Conservation (phyloP, 257 asterid genomes). For the Gentiana macrophylla region DNA sequence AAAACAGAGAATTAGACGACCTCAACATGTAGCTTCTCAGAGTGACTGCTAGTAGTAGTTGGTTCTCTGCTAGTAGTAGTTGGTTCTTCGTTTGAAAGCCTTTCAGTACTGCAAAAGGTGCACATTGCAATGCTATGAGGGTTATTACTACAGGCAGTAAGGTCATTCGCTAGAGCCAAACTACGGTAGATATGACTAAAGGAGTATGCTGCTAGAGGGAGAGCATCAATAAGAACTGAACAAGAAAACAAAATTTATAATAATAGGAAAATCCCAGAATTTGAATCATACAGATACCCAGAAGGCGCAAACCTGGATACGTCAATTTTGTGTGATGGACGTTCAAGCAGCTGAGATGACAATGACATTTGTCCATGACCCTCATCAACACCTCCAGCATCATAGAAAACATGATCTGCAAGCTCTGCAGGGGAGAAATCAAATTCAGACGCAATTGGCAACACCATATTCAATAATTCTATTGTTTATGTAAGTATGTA, state of each 20-base stretch:
- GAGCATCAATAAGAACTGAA: background rate
- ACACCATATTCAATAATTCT: too few relatives aligned
- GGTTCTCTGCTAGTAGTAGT: constrained; percentile 13
- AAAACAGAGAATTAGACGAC: constrained; percentile 22
- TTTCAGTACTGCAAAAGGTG: constrained; percentile 25
- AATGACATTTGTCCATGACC: constrained; percentile 27
- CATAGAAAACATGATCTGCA: constrained; percentile 10
- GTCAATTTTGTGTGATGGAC: constrained; percentile 19
- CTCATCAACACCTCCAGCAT: constrained; percentile 23
- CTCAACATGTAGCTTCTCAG: constrained; percentile 32
- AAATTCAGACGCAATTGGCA: constrained; percentile 20
- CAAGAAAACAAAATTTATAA: background rate
- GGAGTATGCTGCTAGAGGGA: background rate
- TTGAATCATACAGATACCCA: background rate
- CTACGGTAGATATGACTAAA: too few relatives aligned
- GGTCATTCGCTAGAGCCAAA: too few relatives aligned
- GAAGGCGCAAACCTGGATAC: constrained; percentile 26
- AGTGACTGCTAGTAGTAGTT: constrained; percentile 6
- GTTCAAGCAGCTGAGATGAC: constrained; percentile 28
- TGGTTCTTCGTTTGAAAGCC: constrained; percentile 25
- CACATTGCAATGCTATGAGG: background rate
- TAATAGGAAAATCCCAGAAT: background rate
- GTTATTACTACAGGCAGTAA: background rate
- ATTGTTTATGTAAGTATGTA: too few relatives aligned
- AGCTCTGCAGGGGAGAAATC: constrained; percentile 15